Percentiles rank a stretch among this genome's conserved stretches.
These are phyloP conservation scores for Elongisporangium undulatum DNA, from an alignment of 352 stramenopile genomes.

Conservation along the genomic window DNA sequence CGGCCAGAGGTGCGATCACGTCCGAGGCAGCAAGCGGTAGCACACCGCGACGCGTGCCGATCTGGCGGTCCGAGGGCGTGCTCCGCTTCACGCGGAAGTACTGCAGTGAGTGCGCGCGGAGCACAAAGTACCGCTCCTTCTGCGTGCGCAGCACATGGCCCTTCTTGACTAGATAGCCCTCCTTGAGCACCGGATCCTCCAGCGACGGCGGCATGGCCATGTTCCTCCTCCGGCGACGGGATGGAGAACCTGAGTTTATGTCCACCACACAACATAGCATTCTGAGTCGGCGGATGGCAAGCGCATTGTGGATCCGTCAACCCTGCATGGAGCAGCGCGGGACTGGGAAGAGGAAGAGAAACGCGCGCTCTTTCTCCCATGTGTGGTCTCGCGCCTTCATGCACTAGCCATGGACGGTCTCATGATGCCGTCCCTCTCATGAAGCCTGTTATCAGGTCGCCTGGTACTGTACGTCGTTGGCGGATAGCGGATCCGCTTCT, in stretches of 20 bases:
- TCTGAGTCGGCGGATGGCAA: not conserved
- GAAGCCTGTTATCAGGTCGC: not conserved
- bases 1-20: slow-evolving; percentile 42
- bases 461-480: not conserved
- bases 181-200: slow-evolving; percentile 15
- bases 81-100: slow-evolving; percentile 40
- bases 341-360: not conserved
- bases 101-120: slow-evolving; percentile 32
- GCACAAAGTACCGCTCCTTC: slow-evolving; percentile 51
- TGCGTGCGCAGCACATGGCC: slow-evolving; percentile 48
- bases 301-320: not conserved
- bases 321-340: not conserved
- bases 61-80: slow-evolving; percentile 1
- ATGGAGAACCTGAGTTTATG: not conserved
- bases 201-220: not conserved
- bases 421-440: not conserved
- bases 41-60: slow-evolving; percentile 20
- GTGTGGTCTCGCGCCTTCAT: not conserved
- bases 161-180: slow-evolving; percentile 51
- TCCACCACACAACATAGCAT: not conserved
- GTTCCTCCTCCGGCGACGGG: not conserved
- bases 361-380: not conserved
- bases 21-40: slow-evolving; percentile 39
- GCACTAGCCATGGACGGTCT: not conserved
- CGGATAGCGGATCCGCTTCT: not conserved